Conservation (phyloP, 1,139 yeast genomes). For the Blastobotrys apis region DNA sequence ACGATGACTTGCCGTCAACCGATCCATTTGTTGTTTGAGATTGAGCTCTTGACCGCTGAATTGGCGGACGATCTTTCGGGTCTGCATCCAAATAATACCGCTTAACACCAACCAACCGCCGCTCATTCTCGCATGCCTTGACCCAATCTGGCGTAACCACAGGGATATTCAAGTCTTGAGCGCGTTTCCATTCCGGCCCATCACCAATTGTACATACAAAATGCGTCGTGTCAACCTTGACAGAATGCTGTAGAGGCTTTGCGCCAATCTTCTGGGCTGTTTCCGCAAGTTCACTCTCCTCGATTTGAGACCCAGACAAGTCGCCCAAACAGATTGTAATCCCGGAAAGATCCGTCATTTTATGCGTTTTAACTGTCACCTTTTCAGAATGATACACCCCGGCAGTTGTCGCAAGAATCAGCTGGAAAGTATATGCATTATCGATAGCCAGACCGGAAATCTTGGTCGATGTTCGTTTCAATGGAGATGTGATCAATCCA, state of each 20-base stretch:
- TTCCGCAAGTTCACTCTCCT: conserved; percentile 56
- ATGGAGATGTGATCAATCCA: conserved; percentile 83
- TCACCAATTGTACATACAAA: conserved; percentile 74
- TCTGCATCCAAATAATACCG: conserved; percentile 47
- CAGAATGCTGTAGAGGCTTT: conserved; percentile 64
- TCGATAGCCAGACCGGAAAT: conserved; percentile 89
- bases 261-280: conserved; percentile 78
- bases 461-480: conserved; percentile 75
- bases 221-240: conserved; percentile 90
- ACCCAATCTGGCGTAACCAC: conserved; percentile 96
- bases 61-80: conserved; percentile 35
- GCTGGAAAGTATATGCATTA: conserved; percentile 71
- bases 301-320: conserved; percentile 50
- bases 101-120: conserved; percentile 89
- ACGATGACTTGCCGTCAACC: not conserved
- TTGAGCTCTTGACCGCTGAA: conserved; percentile 30
- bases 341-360: conserved; percentile 94
- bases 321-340: conserved; percentile 89
- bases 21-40: conserved; percentile 26
- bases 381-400: conserved; percentile 72
- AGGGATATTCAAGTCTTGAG: conserved; percentile 85
- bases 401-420: conserved; percentile 82
- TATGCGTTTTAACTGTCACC: conserved; percentile 76
- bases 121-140: conserved; percentile 85
- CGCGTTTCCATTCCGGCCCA: conserved; percentile 66